These are phyloP conservation scores for Diplosphaera chodatii DNA, from an alignment of 139 green algal species.

Conservation along the genomic window DNA sequence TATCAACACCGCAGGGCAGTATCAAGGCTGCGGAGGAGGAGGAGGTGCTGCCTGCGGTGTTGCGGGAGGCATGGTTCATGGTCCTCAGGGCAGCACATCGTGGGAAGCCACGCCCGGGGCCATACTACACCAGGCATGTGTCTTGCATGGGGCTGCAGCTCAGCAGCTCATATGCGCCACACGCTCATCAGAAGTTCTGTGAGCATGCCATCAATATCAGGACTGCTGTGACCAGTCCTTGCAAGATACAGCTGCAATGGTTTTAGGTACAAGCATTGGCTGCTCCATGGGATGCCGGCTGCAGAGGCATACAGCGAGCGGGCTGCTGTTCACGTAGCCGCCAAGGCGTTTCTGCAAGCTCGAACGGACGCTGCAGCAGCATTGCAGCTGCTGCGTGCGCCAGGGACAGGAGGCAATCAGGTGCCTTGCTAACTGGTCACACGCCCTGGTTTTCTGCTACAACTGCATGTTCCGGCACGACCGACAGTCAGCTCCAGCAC, in stretches of 20 bases:
- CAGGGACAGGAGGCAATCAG: not conserved
- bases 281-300: constrained; percentile 10
- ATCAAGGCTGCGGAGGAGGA: constrained; percentile 2
- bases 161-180: too few relatives aligned
- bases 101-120: constrained; percentile 2
- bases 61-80: constrained; percentile 23
- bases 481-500: too few relatives aligned
- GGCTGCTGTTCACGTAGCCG: constrained; percentile 6
- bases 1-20: not conserved
- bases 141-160: too few relatives aligned
- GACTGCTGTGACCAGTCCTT: too few relatives aligned
- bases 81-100: constrained; percentile 14
- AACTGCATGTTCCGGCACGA: too few relatives aligned
- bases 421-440: not conserved
- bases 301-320: constrained; percentile 24
- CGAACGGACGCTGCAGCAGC: constrained; percentile 17
- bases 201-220: too few relatives aligned
- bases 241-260: too few relatives aligned
- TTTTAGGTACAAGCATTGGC: constrained; percentile 29
- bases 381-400: not conserved
- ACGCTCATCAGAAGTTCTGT: too few relatives aligned
- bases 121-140: constrained; percentile 19
- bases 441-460: too few relatives aligned
- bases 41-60: constrained; percentile 2
- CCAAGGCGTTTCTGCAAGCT: constrained; percentile 33